These are phyloP conservation scores for Cladosporium sp. DNA, from an alignment of 2,329 filamentous ascomycete genomes.

Conservation along the genomic window DNA sequence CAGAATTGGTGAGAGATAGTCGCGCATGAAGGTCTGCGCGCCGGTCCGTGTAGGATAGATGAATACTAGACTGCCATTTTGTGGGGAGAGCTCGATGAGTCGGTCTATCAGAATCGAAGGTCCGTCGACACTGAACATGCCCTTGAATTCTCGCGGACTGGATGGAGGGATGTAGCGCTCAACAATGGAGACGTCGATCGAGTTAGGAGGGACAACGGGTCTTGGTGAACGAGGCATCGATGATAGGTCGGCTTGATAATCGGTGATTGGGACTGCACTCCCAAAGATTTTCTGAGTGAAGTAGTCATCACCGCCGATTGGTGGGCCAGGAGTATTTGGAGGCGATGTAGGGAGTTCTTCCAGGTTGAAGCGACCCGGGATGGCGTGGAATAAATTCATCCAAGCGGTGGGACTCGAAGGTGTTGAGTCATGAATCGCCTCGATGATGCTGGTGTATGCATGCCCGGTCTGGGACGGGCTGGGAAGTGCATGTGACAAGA, in stretches of 20 bases:
- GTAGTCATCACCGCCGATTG: constrained; percentile 58
- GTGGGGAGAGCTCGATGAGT: constrained; percentile 58
- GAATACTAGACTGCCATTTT: constrained; percentile 60
- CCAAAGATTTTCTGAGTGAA: constrained; percentile 64
- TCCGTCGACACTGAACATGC: constrained; percentile 57
- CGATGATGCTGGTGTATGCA: constrained; percentile 57
- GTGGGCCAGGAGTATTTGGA: constrained; percentile 57
- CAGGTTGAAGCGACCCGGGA: constrained; percentile 62
- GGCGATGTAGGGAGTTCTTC: constrained; percentile 64
- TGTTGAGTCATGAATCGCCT: constrained; percentile 55
- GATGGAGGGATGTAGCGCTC: constrained; percentile 67
- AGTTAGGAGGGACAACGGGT: constrained; percentile 60
- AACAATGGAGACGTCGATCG: constrained; percentile 61
- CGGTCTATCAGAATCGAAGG: constrained; percentile 62
- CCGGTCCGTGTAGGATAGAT: constrained; percentile 63
- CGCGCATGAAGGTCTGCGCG: constrained; percentile 57
- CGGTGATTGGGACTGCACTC: constrained; percentile 59
- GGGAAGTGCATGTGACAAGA: constrained; percentile 62
- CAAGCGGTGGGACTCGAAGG: constrained; percentile 55
- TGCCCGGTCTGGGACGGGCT: constrained; percentile 53
- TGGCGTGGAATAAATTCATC: constrained; percentile 65
- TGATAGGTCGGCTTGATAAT: constrained; percentile 57
- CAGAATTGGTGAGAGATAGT: constrained; percentile 62
- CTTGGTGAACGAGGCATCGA: constrained; percentile 54
- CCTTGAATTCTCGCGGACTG: constrained; percentile 57